Conservation (phyloP, 176 grass and related monocot species). For the Zoysia pacifica region DNA sequence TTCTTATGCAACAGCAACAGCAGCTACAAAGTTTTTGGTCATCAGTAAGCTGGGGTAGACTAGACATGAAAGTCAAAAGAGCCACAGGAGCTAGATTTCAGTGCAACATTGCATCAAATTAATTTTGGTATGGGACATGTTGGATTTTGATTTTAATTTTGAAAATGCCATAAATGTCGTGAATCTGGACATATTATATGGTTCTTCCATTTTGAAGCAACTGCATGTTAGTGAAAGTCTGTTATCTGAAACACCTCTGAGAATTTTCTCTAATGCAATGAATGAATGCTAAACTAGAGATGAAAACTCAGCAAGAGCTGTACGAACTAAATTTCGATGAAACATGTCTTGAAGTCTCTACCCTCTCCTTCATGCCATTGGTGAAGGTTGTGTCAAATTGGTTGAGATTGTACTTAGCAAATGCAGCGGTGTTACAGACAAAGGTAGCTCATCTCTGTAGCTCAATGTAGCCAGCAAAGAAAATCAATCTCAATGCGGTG, state of each 20-base stretch:
- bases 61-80: background rate
- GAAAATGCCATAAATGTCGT: background rate
- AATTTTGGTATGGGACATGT: background rate
- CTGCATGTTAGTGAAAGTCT: background rate
- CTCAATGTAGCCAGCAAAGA: slow-evolving; percentile 50
- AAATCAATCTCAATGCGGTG: slow-evolving; percentile 59
- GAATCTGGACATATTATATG: background rate
- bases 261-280: no score
- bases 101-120: background rate
- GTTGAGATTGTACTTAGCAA: slow-evolving; percentile 88
- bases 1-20: no score
- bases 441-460: slow-evolving; percentile 76
- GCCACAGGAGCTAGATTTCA: background rate
- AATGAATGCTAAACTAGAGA: no score
- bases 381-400: slow-evolving; percentile 70
- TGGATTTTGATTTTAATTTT: no score
- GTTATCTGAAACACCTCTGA: no score
- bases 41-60: background rate
- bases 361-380: slow-evolving; percentile 61
- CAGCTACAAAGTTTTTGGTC: no score
- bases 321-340: no score
- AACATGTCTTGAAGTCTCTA: slow-evolving; percentile 48
- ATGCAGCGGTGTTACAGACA: slow-evolving; percentile 75
- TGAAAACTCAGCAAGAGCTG: no score
- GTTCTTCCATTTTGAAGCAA: background rate